Evolutionary conservation across 257 asterid species (phyloP).

Genomic region (Lithospermum erythrorhizon): DNA sequence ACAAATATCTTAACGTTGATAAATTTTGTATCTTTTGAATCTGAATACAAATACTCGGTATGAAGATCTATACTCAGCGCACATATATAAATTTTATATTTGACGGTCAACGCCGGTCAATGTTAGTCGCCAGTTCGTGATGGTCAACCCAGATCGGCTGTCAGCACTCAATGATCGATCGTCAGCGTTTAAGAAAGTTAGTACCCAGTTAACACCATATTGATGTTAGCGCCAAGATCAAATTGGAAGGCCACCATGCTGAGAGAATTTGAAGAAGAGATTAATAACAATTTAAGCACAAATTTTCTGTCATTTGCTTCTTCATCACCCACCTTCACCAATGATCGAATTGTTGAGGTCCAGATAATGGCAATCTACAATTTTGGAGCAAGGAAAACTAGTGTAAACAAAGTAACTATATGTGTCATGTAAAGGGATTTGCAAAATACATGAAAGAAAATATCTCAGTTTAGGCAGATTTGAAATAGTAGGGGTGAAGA

Average conservation of each 20-base stretch:
- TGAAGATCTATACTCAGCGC: too few species aligned
- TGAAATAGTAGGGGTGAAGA: slow-evolving; percentile 1
- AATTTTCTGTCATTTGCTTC: slow-evolving; percentile 98
- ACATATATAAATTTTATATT: too few species aligned
- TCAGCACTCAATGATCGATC: too few species aligned
- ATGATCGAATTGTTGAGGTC: slow-evolving; percentile 95
- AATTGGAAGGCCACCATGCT: neutral
- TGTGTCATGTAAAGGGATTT: slow-evolving; percentile 13
- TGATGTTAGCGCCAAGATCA: too few species aligned
- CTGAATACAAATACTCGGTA: too few species aligned
- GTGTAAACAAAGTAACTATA: slow-evolving; percentile 3
- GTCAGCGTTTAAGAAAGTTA: too few species aligned
- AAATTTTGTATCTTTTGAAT: too few species aligned
- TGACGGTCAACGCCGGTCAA: too few species aligned
- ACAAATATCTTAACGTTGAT: too few species aligned
- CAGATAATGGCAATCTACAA: slow-evolving; percentile 81
- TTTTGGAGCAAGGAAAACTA: slow-evolving; percentile 8
- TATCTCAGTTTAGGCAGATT: neutral
- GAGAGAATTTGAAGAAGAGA: neutral
- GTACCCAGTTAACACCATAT: too few species aligned
- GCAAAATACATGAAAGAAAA: neutral
- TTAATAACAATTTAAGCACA: neutral
- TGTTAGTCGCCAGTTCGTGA: too few species aligned
- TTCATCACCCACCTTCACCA: slow-evolving; percentile 94
- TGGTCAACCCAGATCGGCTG: too few species aligned